Base-by-base conservation (phyloP, 169 alveolate species). In the Eimeria maxima region DNA sequence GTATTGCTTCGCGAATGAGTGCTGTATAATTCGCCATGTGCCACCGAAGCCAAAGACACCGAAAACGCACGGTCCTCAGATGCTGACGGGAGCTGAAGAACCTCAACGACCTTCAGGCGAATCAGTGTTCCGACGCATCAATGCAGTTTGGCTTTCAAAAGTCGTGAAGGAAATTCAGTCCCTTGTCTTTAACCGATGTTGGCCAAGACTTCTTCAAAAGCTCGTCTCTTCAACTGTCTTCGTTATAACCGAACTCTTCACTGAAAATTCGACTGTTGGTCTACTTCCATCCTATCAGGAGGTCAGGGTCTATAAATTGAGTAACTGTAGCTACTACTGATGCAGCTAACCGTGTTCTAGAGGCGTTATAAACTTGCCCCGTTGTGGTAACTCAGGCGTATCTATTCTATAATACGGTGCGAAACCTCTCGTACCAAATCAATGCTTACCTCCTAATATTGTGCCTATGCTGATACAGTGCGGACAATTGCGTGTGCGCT, bases 91-190 rank as follows among this genome's bases (percentile, higher is more conserved):
- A 29, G 38, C 71, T 33, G 91, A 83, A 33, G 91, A 83, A 45
- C 73, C 73, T 33, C 91, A 83, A 7, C 74, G 91, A 24, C 91
- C 91, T 10, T 83, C 91, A 29, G 74, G 91, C 69, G 76, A 78
- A 22, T 93, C 96, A 60, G 96, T 86, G 38, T 93, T 93, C 42
- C 91, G 93, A 63, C 74, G 71, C 47, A 80, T 78, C 38, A 63
- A 93, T 65, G 96, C 96, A 14, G 92, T 87, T 5, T 93, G 96
- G 96, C 91, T 93, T 45, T 78, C 96, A 44, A 71, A 93, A 60
- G 96, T 93, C 71, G 96, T 93, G 16, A 71, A 63, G 93, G 96
- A 93, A 65, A 57, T 93, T 60, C 96, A 93, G 92, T 93, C 96
- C 53, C 92, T 78, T 67, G 42, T 93, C 86, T 93, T 45, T 93